Conservation (phyloP, 371 early-diverging fungal genomes). For the Rhizopus microsporus region DNA sequence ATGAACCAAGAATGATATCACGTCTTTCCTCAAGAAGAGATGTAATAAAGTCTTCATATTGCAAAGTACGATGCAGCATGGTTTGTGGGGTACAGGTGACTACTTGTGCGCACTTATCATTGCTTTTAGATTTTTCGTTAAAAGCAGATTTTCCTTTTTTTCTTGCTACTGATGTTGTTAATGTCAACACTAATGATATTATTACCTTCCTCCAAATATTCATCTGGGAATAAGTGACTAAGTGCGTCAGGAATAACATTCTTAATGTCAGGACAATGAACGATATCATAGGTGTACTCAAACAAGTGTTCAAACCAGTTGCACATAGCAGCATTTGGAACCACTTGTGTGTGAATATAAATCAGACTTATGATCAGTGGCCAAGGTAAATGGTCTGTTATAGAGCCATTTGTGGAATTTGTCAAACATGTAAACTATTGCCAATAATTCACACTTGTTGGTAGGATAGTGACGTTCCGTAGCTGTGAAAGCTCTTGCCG, state of each 20-base stretch:
- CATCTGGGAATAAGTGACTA: constrained; percentile 1
- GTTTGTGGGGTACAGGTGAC: background rate
- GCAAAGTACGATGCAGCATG: background rate
- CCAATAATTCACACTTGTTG: constrained; percentile 5
- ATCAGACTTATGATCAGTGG: constrained; percentile 3
- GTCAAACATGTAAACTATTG: background rate
- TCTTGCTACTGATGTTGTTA: background rate
- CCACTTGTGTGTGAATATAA: background rate
- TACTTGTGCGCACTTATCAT: background rate
- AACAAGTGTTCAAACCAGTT: constrained; percentile 5
- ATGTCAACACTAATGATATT: background rate
- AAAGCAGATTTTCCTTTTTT: background rate
- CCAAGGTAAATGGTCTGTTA: background rate
- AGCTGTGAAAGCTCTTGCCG: constrained; percentile 15
- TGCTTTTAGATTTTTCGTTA: background rate
- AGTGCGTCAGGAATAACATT: constrained; percentile 7
- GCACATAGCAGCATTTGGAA: background rate
- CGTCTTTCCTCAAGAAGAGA: constrained; percentile 2
- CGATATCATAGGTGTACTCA: background rate
- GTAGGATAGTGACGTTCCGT: constrained; percentile 1
- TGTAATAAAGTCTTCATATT: constrained; percentile 10
- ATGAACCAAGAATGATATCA: constrained; percentile 1
- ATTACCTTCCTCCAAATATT: background rate
- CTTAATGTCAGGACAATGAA: background rate
- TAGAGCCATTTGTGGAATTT: constrained; percentile 3